A percentile compares a stretch with the other conserved stretches of the same genome.
Conservation (phyloP, 352 stramenopile genomes). For the Globisporangium apiculatum region DNA sequence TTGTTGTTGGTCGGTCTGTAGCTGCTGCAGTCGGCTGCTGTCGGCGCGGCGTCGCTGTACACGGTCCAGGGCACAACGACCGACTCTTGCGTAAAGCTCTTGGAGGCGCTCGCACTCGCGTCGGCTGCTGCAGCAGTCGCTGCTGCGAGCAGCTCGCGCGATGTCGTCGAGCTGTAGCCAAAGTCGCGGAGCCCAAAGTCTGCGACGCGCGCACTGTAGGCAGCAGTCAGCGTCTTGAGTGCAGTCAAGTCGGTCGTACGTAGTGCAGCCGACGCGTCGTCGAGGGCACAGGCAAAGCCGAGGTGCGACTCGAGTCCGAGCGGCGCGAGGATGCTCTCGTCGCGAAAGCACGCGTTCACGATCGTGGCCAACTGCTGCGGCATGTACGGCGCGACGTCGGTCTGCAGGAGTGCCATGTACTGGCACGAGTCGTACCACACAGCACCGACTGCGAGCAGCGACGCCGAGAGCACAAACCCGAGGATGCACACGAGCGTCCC, state of each 20-base stretch:
- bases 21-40: constrained; percentile 16
- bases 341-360: constrained; percentile 69
- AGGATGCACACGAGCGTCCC: constrained; percentile 67
- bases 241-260: constrained; percentile 32
- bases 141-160: constrained; percentile 36
- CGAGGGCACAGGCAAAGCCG: constrained; percentile 54
- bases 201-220: constrained; percentile 40
- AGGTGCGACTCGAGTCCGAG: constrained; percentile 42
- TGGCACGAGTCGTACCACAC: constrained; percentile 79
- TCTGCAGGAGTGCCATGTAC: constrained; percentile 77
- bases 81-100: constrained; percentile 47
- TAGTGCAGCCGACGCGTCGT: constrained; percentile 48
- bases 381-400: constrained; percentile 68
- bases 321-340: constrained; percentile 47
- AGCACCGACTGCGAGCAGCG: constrained; percentile 61
- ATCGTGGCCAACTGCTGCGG: constrained; percentile 45
- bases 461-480: constrained; percentile 69
- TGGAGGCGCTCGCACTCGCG: constrained; percentile 6
- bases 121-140: constrained; percentile 24
- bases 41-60: constrained; percentile 28
- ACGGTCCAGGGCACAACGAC: constrained; percentile 50
- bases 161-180: constrained; percentile 44
- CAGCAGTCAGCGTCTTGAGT: constrained; percentile 26
- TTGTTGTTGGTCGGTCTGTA: too few species aligned
- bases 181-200: constrained; percentile 57